phyloP scores from a whole-genome alignment of 108 stramenopile genomes.

The Ochromonas danica region DNA sequence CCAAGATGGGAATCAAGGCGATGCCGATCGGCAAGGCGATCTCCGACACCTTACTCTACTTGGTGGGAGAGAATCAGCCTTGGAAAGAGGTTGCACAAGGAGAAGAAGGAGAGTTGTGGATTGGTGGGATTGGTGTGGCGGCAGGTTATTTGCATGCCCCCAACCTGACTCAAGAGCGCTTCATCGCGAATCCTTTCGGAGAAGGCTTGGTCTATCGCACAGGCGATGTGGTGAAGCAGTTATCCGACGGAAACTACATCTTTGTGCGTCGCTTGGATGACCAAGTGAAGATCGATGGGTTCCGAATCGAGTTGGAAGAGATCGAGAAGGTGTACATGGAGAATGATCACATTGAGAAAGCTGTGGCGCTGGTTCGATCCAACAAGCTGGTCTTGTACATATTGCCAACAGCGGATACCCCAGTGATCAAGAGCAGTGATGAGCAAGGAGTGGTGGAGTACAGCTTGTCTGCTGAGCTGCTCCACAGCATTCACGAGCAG shows the following conservation, averaged over 20 bases:
- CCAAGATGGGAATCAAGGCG: too few relatives aligned
- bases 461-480: not conserved
- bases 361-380: constrained; percentile 20
- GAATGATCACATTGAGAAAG: not conserved
- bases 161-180: not conserved
- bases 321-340: not conserved
- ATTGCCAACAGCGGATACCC: constrained; percentile 13
- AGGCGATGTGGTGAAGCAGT: not conserved
- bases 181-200: not conserved
- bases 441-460: constrained; percentile 13
- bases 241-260: not conserved
- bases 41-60: not conserved
- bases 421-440: constrained; percentile 15
- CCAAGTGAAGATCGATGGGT: not conserved
- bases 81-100: not conserved
- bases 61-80: not conserved
- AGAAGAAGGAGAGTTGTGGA: not conserved
- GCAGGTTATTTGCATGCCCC: not conserved
- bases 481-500: not conserved
- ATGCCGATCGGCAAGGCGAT: too few relatives aligned
- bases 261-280: not conserved
- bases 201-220: not conserved
- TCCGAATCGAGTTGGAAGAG: not conserved
- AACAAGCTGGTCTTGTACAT: constrained; percentile 10
- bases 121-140: not conserved